Evolutionary conservation across 371 early-diverging fungal genomes (phyloP), one percentile per base, ranked within the genome.

Genomic region (Mucor saturninus): DNA sequence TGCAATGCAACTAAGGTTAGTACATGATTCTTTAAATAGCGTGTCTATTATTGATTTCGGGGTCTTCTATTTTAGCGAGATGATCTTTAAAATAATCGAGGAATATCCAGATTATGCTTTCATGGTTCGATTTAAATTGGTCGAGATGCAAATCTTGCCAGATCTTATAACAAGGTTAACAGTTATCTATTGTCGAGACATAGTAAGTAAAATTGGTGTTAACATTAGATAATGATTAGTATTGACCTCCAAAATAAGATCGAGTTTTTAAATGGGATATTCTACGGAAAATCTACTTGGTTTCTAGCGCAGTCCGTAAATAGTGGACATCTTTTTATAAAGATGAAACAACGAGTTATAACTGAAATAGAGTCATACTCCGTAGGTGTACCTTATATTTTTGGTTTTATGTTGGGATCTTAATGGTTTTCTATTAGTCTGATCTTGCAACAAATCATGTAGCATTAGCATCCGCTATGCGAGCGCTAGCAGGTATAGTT

Each of bases 121-220:
- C 13, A 51, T 61, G 31, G 54, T 68, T 10, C 67, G 81, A 13
- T 71, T 67, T 35, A 69, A 73, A 55, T 49, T 78, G 30, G 59
- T 68, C 10, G 75, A 74, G 54, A 66, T 69, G 64, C 75, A 68
- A 39, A 40, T 76, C 21, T 59, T 81, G 11, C 81, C 81, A 3
- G 75, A 73, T 8, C 65, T 78, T 9, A 65, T 76, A 8, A 74
- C 71, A 42, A 59, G 70, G 21, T 39, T 81, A 13, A 81, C 81
- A 1, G 76, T 70, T 8, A 43, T 65, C 0, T 67, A 76, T 31
- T 74, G 76, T 51, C 53, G 64, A 11, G 81, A 81, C 53, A 75
- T 73, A 51, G 76, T 75, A 46, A 50, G 65, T 38, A 5, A 8
- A 53, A 37, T 21, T 7, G 4, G 15, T 5, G 49, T 4, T 21